Evolutionary conservation across 2,329 filamentous ascomycete species (phyloP).

Genomic region (Aspergillus uvarum): DNA sequence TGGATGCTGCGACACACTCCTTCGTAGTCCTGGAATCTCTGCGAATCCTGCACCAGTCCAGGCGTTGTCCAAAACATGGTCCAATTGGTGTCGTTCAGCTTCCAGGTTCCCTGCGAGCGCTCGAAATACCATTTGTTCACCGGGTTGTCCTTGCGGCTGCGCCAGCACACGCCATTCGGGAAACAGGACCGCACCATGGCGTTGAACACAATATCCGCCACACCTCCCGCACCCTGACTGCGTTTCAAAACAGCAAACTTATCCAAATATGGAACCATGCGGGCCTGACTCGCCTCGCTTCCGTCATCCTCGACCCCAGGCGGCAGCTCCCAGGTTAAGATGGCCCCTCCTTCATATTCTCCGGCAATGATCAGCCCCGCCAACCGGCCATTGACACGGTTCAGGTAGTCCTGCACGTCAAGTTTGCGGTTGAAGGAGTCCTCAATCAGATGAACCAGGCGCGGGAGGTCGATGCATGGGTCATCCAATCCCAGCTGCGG

Average conservation of each 20-base stretch:
- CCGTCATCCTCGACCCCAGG: constrained; percentile 57
- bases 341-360: constrained; percentile 92
- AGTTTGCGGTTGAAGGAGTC: constrained; percentile 87
- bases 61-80: constrained; percentile 98
- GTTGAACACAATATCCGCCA: constrained; percentile 95
- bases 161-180: constrained; percentile 86
- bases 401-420: constrained; percentile 78
- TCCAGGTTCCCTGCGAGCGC: constrained; percentile 77
- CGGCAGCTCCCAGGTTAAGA: constrained; percentile 90
- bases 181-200: constrained; percentile 91
- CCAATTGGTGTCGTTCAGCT: constrained; percentile 81
- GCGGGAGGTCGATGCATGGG: constrained; percentile 75
- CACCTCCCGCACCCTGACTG: constrained; percentile 84
- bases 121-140: constrained; percentile 99
- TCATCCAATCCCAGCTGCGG: constrained; percentile 72
- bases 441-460: constrained; percentile 83
- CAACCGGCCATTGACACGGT: constrained; percentile 74
- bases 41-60: constrained; percentile 54
- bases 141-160: constrained; percentile 83
- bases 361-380: constrained; percentile 93
- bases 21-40: constrained; percentile 67
- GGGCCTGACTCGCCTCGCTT: constrained; percentile 53
- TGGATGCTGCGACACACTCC: constrained; percentile 66
- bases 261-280: constrained; percentile 88
- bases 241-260: constrained; percentile 93